phyloP scores from a whole-genome alignment of 768 basidiomycete species.

The Amanita phalloides region DNA sequence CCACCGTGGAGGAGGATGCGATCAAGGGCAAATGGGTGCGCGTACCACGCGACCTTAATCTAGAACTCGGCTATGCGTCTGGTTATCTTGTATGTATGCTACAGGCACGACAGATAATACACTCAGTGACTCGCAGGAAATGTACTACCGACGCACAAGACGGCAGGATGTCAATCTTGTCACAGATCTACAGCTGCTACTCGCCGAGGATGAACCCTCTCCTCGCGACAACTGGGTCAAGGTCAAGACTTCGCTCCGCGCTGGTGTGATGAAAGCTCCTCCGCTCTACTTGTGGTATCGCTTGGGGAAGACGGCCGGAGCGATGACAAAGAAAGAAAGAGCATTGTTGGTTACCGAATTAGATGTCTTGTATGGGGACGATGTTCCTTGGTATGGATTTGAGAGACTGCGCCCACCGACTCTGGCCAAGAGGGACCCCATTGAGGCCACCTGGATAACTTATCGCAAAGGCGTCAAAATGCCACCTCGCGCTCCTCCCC shows the following conservation, averaged over 20 bases:
- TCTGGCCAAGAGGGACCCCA: slow-evolving; percentile 27
- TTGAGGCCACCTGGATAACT: slow-evolving; percentile 52
- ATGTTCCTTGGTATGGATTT: slow-evolving; percentile 80
- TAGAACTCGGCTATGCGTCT: slow-evolving; percentile 41
- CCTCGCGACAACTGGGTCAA: slow-evolving; percentile 50
- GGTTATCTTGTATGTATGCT: slow-evolving; percentile 41
- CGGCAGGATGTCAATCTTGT: slow-evolving; percentile 75
- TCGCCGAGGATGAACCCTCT: slow-evolving; percentile 40
- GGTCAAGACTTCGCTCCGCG: slow-evolving; percentile 47
- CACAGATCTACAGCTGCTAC: slow-evolving; percentile 58
- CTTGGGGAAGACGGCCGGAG: slow-evolving; percentile 47
- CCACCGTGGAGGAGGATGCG: slow-evolving; percentile 64
- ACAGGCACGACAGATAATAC: neutral
- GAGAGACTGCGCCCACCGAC: slow-evolving; percentile 56
- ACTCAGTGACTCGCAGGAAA: slow-evolving; percentile 23
- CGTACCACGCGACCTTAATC: slow-evolving; percentile 72
- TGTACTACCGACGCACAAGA: slow-evolving; percentile 82
- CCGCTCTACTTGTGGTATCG: slow-evolving; percentile 76
- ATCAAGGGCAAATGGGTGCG: slow-evolving; percentile 85
- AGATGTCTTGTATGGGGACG: slow-evolving; percentile 85
- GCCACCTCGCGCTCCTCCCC: slow-evolving; percentile 61
- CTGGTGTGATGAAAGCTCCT: slow-evolving; percentile 46
- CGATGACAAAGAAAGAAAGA: slow-evolving; percentile 46
- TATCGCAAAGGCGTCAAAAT: slow-evolving; percentile 68
- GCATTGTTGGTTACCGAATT: slow-evolving; percentile 75